Evolutionary conservation across 176 grass and related monocot species (phyloP).

Genomic region (Musa acuminata): DNA sequence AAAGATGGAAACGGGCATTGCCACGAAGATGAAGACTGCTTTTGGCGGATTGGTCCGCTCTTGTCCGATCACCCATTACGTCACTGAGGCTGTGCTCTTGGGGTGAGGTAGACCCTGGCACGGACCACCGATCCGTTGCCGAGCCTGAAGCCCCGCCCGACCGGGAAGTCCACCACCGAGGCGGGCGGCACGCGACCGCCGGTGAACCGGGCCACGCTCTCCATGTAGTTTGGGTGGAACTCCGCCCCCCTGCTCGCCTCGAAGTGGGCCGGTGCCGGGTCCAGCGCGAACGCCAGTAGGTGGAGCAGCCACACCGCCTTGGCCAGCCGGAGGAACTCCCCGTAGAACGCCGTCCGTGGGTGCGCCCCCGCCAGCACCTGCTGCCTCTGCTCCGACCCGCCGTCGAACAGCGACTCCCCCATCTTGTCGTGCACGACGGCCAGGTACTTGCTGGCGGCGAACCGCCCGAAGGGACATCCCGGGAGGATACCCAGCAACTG

Average conservation of each 20-base stretch:
- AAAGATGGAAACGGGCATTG: too few species aligned
- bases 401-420: slow-evolving; percentile 57
- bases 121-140: slow-evolving; percentile 55
- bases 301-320: slow-evolving; percentile 98
- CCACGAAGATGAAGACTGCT: too few species aligned
- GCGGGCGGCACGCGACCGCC: slow-evolving; percentile 28
- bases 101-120: slow-evolving; percentile 70
- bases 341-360: slow-evolving; percentile 84
- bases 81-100: slow-evolving; percentile 3
- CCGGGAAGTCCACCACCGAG: slow-evolving; percentile 64
- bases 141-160: slow-evolving; percentile 66
- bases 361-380: slow-evolving; percentile 39
- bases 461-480: slow-evolving; percentile 68
- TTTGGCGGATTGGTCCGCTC: too few species aligned
- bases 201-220: slow-evolving; percentile 44
- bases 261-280: slow-evolving; percentile 77
- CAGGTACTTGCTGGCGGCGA: slow-evolving; percentile 57
- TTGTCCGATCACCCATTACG: not conserved
- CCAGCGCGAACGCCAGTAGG: slow-evolving; percentile 81
- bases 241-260: slow-evolving; percentile 67
- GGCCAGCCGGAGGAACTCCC: slow-evolving; percentile 60
- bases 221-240: slow-evolving; percentile 93
- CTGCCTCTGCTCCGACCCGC: slow-evolving; percentile 40
- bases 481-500: slow-evolving; percentile 86
- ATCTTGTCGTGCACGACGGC: slow-evolving; percentile 38